Percentiles rank a stretch among this genome's conserved stretches.
Conservation (phyloP, 2,329 filamentous ascomycete genomes). For the Cladosporium oxysporum region DNA sequence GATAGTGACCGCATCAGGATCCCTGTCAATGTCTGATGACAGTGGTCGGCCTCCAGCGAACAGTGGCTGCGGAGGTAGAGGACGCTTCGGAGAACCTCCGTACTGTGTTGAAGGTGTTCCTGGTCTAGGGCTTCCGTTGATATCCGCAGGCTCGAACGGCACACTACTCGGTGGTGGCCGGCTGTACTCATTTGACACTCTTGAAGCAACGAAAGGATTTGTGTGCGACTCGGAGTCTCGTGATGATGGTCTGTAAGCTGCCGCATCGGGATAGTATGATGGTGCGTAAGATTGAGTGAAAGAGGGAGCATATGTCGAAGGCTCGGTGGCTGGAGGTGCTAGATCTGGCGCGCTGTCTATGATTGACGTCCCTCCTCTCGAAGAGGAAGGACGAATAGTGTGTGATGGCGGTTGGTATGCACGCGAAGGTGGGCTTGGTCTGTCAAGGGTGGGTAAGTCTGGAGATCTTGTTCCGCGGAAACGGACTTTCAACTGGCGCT, state of each 20-base stretch:
- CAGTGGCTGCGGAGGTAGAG: slow-evolving; percentile 83
- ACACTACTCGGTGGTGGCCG: slow-evolving; percentile 70
- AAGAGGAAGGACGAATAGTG: slow-evolving; percentile 42
- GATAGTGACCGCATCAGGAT: slow-evolving; percentile 67
- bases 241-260: slow-evolving; percentile 57
- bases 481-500: slow-evolving; percentile 35
- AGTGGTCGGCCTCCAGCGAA: slow-evolving; percentile 63
- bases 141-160: slow-evolving; percentile 80
- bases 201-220: slow-evolving; percentile 58
- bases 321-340: slow-evolving; percentile 61
- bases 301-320: slow-evolving; percentile 57
- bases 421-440: slow-evolving; percentile 46
- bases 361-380: slow-evolving; percentile 52
- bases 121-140: slow-evolving; percentile 87
- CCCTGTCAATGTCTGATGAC: slow-evolving; percentile 43
- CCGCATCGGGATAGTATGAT: slow-evolving; percentile 18
- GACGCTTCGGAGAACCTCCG: slow-evolving; percentile 81
- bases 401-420: slow-evolving; percentile 53
- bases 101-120: slow-evolving; percentile 89
- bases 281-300: slow-evolving; percentile 13
- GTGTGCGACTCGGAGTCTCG: slow-evolving; percentile 54
- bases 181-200: slow-evolving; percentile 62
- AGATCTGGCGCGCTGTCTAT: slow-evolving; percentile 53
- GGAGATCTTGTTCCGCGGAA: slow-evolving; percentile 35
- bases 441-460: slow-evolving; percentile 40